Conservation (phyloP, 306 rosid species). For the Hippophae gyantsensis region DNA sequence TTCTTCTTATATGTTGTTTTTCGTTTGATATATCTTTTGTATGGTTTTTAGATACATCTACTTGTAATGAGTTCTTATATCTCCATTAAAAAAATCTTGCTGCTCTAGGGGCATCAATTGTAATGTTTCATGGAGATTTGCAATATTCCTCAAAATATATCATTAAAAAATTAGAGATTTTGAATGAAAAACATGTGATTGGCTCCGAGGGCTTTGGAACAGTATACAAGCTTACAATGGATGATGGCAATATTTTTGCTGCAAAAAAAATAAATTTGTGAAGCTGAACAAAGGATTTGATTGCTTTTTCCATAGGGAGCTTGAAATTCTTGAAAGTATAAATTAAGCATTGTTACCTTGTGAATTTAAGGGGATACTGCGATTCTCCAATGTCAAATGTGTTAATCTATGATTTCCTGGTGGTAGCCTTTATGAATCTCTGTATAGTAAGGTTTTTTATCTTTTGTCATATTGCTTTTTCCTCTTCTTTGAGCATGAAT, state of each 20-base stretch:
- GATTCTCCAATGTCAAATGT: conserved; percentile 92
- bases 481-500: background rate
- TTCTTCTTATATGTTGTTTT: conserved; percentile 19
- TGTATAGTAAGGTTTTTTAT: conserved; percentile 58
- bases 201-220: conserved; percentile 93
- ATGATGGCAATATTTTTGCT: conserved; percentile 90
- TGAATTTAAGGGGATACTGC: conserved; percentile 93
- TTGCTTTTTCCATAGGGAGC: conserved; percentile 95
- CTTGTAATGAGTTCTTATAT: conserved; percentile 16
- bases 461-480: conserved; percentile 10
- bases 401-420: conserved; percentile 91
- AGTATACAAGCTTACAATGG: conserved; percentile 97
- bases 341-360: conserved; percentile 76
- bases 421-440: conserved; percentile 94
- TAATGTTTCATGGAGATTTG: conserved; percentile 97
- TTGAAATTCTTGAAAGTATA: conserved; percentile 94
- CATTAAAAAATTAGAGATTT: conserved; percentile 82
- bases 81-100: conserved; percentile 20
- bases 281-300: conserved; percentile 89
- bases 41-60: conserved; percentile 14
- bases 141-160: conserved; percentile 97
- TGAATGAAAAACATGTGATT: conserved; percentile 83
- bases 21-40: conserved; percentile 11
- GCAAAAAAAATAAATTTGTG: conserved; percentile 68
- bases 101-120: conserved; percentile 77